phyloP scores from a whole-genome alignment of 2,329 filamentous ascomycete genomes.

The Ophiocordyceps unilateralis region DNA sequence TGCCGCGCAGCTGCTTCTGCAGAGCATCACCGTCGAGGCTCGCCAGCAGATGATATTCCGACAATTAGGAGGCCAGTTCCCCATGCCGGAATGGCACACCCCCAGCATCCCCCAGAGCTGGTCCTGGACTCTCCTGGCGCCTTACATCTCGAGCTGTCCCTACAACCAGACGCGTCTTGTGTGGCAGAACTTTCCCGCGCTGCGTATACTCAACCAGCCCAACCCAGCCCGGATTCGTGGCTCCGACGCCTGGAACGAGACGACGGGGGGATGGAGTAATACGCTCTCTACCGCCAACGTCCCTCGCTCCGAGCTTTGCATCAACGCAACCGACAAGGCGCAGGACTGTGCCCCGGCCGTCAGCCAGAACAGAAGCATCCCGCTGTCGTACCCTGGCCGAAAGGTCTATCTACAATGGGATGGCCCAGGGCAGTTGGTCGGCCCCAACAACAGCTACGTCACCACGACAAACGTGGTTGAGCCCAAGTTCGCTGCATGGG shows the following conservation, averaged over 20 bases:
- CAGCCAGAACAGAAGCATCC: constrained; percentile 17
- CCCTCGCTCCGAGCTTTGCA: constrained; percentile 30
- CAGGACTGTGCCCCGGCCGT: constrained; percentile 47
- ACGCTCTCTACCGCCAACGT: constrained; percentile 32
- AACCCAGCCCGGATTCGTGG: constrained; percentile 41
- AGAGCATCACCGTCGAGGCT: constrained; percentile 63
- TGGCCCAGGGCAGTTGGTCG: constrained; percentile 45
- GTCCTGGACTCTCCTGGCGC: constrained; percentile 68
- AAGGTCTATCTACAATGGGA: constrained; percentile 61
- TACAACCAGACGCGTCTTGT: constrained; percentile 53
- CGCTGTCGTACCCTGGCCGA: constrained; percentile 59
- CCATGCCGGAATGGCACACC: constrained; percentile 73
- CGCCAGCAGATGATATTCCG: constrained; percentile 75
- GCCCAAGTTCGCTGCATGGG: constrained; percentile 58
- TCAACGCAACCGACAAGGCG: constrained; percentile 34
- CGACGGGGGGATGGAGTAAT: constrained; percentile 39
- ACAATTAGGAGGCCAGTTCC: constrained; percentile 45
- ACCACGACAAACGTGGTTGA: constrained; percentile 40
- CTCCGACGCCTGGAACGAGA: constrained; percentile 34
- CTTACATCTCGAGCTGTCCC: constrained; percentile 65
- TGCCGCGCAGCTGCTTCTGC: constrained; percentile 53
- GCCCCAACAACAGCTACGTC: constrained; percentile 70
- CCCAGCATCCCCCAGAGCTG: constrained; percentile 67
- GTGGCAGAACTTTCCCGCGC: constrained; percentile 71
- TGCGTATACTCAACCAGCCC: constrained; percentile 58